Evolutionary conservation across 768 basidiomycete species (phyloP).

Genomic region (Trametes gibbosa): DNA sequence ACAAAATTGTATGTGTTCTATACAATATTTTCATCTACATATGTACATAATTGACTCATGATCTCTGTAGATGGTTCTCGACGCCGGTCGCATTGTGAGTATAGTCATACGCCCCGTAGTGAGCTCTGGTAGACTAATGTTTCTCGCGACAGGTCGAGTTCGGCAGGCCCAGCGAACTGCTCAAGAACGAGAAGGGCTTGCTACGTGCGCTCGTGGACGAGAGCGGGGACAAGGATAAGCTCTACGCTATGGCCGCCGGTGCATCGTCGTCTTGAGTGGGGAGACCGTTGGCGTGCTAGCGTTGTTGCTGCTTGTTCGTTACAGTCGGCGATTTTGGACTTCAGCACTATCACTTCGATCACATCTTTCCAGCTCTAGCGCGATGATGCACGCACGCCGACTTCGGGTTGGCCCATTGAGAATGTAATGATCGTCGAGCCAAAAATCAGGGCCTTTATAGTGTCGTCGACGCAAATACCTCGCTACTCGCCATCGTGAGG

Average conservation of each 20-base stretch:
- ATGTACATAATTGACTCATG: not conserved
- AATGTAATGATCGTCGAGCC: too few relatives aligned
- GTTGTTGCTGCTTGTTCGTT: not conserved
- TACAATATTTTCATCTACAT: too few relatives aligned
- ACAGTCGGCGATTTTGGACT: too few relatives aligned
- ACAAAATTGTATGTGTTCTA: slow-evolving; percentile 42
- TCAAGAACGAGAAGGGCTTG: slow-evolving; percentile 34
- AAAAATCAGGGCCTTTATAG: too few relatives aligned
- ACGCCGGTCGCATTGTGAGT: slow-evolving; percentile 38
- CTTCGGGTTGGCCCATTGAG: too few relatives aligned
- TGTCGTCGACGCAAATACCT: too few relatives aligned
- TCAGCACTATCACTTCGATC: too few relatives aligned
- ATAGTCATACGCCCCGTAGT: not conserved
- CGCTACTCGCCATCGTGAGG: too few relatives aligned
- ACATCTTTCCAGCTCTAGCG: too few relatives aligned
- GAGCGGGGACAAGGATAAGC: slow-evolving; percentile 37
- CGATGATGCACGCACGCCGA: too few relatives aligned
- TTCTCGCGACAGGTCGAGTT: slow-evolving; percentile 33
- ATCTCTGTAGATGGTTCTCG: slow-evolving; percentile 39
- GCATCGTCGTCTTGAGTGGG: not conserved
- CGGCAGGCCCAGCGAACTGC: slow-evolving; percentile 42
- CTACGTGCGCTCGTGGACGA: slow-evolving; percentile 39
- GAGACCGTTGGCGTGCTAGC: not conserved
- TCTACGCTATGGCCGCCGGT: slow-evolving; percentile 30
- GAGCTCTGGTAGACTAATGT: not conserved